Conservation (phyloP, 2,329 filamentous ascomycete genomes). For the Coniella lustricola region DNA sequence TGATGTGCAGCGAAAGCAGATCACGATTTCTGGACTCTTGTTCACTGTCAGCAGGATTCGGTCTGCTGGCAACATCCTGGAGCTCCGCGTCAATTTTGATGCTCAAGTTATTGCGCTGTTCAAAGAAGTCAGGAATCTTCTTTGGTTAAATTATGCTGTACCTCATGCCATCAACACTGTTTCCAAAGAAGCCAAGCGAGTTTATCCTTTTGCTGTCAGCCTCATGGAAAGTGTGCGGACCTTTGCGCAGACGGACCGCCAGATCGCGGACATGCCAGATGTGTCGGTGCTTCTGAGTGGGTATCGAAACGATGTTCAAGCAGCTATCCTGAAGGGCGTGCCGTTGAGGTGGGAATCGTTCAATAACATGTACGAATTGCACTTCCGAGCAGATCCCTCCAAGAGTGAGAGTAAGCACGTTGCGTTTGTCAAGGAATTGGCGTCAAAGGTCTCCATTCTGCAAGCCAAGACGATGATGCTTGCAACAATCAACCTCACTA, state of each 20-base stretch:
- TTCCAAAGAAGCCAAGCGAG: conserved; percentile 96
- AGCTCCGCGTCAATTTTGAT: conserved; percentile 93
- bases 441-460: conserved; percentile 75
- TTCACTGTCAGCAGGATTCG: conserved; percentile 86
- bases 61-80: conserved; percentile 81
- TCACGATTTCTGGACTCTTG: conserved; percentile 84
- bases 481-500: conserved; percentile 68
- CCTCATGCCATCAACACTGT: conserved; percentile 92
- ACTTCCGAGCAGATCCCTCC: conserved; percentile 52
- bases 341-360: conserved; percentile 96
- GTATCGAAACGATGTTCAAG: conserved; percentile 85
- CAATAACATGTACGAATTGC: conserved; percentile 91
- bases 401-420: conserved; percentile 78
- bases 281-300: conserved; percentile 83
- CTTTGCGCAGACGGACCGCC: conserved; percentile 77
- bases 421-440: conserved; percentile 92
- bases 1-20: conserved; percentile 80
- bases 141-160: conserved; percentile 91
- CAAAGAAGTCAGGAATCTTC: conserved; percentile 94
- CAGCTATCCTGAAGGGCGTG: conserved; percentile 76
- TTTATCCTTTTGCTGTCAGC: conserved; percentile 96
- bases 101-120: conserved; percentile 95
- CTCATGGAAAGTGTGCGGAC: conserved; percentile 98
- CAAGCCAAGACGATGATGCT: conserved; percentile 82
- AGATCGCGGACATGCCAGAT: conserved; percentile 78